Base-by-base conservation (phyloP, 257 asterid species). In the Ocimum tenuiflorum region DNA sequence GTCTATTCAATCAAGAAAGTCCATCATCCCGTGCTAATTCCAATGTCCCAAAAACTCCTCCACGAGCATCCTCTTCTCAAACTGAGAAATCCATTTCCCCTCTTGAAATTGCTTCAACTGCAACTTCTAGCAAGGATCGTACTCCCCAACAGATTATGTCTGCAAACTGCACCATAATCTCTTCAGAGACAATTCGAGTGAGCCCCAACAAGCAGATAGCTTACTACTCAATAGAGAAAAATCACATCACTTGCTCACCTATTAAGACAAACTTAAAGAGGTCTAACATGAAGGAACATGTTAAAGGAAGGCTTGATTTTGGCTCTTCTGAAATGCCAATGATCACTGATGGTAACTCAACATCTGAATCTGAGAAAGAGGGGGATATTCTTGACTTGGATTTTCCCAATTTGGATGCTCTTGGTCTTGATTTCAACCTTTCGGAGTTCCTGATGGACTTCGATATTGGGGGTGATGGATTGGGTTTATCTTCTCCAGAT, bases 261-360 rank as follows among this genome's bases (percentile, higher is more conserved):
- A 61, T 71, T 41, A 86, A 85, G 82, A 20, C 85, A 58, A 83
- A 65, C 69, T 14, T 45, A 70, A 81, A 64, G 79, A 81, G 86
- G 72, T 71, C 81, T 55, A 75, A 46, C 66, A 64, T 50, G 43
- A 85, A 83, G 83, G 95, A 89, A 49, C 90, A 88, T 62, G 94
- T 86, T 35, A 88, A 88, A 69, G 91, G 96, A 60, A 86, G 90
- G 87, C 79, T 94, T 51, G 88, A 94, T 75, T 90, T 94, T 74
- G 95, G 84, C 56, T 65, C 85, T 62, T 73, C 82, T 22, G 91
- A 90, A 38, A 70, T 70, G 71, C 87, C 85, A 15, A 46, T 67
- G 53, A 72, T 76, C 51, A 58, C 83, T 20, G 88, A 81, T 63
- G 79, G 78, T 61, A 75, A 66, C 55, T 77, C 86, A 2, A 73